These are phyloP conservation scores for Margaritispora aquatica DNA, from an alignment of 495 filamentous ascomycete species.

Conservation along the genomic window DNA sequence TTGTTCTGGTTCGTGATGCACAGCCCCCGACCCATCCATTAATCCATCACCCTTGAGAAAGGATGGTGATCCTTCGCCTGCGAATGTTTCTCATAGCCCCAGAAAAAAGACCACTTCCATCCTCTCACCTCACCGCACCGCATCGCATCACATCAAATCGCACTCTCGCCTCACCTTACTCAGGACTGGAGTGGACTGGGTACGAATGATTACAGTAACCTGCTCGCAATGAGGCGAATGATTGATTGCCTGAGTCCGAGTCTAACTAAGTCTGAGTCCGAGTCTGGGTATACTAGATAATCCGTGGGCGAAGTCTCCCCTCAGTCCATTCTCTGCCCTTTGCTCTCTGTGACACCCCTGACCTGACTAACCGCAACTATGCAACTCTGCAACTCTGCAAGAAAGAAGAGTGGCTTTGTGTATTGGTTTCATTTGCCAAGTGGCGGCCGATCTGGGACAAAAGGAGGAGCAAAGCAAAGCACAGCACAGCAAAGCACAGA, in stretches of 20 bases:
- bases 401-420: too few species aligned
- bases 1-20: neutral
- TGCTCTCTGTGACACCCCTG: too few species aligned
- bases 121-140: neutral
- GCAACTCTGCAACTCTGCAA: neutral
- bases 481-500: too few species aligned
- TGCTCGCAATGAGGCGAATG: too few species aligned
- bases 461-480: neutral
- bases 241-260: too few species aligned
- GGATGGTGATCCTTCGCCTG: slow-evolving; percentile 8
- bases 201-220: neutral
- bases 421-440: slow-evolving; percentile 1
- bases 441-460: neutral
- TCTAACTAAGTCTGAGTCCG: too few species aligned
- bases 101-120: neutral
- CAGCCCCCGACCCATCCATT: too few species aligned
- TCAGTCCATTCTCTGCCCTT: neutral
- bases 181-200: neutral
- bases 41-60: too few species aligned
- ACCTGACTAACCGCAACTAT: neutral
- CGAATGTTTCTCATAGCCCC: neutral
- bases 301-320: slow-evolving; percentile 7
- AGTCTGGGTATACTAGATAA: too few species aligned
- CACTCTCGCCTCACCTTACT: too few species aligned
- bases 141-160: too few species aligned